These are phyloP conservation scores for Sporopachydermia cereana DNA, from an alignment of 1,139 yeast species.

Conservation along the genomic window DNA sequence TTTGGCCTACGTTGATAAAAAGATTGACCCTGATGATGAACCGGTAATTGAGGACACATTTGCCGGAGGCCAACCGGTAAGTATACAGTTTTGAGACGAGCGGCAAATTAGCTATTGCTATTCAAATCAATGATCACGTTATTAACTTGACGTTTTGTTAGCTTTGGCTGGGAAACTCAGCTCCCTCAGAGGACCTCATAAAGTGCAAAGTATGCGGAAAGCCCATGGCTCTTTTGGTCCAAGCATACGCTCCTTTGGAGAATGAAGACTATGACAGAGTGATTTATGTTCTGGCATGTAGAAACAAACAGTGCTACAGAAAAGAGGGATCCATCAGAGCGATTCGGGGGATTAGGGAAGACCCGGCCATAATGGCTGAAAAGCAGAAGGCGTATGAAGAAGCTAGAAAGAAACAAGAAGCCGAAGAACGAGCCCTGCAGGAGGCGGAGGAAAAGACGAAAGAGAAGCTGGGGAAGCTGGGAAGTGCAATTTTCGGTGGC, in stretches of 20 bases:
- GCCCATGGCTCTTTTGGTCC: slow-evolving; percentile 57
- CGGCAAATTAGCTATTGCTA: slow-evolving; percentile 13
- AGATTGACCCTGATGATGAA: slow-evolving; percentile 29
- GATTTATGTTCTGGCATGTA: slow-evolving; percentile 70
- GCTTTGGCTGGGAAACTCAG: slow-evolving; percentile 12
- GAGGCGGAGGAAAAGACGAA: slow-evolving; percentile 32
- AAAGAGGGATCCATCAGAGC: slow-evolving; percentile 61
- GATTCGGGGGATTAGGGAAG: slow-evolving; percentile 60
- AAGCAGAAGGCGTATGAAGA: slow-evolving; percentile 28
- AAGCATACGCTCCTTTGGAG: slow-evolving; percentile 70
- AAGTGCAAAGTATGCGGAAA: slow-evolving; percentile 53
- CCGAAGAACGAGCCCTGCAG: slow-evolving; percentile 31
- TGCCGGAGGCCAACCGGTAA: slow-evolving; percentile 66
- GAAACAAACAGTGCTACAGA: slow-evolving; percentile 48
- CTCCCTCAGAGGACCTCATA: slow-evolving; percentile 9
- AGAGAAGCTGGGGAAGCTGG: slow-evolving; percentile 17
- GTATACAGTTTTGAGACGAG: slow-evolving; percentile 8
- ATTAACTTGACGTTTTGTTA: slow-evolving; percentile 2
- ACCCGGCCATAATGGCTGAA: slow-evolving; percentile 32
- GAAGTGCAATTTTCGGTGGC: slow-evolving; percentile 23
- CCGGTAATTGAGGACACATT: slow-evolving; percentile 63
- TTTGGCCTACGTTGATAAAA: slow-evolving; percentile 57
- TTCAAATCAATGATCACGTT: background rate
- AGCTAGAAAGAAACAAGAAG: slow-evolving; percentile 21
- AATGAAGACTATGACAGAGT: slow-evolving; percentile 68